These are phyloP conservation scores for Phoma herbarum DNA, from an alignment of 2,329 filamentous ascomycete species.

Conservation along the genomic window DNA sequence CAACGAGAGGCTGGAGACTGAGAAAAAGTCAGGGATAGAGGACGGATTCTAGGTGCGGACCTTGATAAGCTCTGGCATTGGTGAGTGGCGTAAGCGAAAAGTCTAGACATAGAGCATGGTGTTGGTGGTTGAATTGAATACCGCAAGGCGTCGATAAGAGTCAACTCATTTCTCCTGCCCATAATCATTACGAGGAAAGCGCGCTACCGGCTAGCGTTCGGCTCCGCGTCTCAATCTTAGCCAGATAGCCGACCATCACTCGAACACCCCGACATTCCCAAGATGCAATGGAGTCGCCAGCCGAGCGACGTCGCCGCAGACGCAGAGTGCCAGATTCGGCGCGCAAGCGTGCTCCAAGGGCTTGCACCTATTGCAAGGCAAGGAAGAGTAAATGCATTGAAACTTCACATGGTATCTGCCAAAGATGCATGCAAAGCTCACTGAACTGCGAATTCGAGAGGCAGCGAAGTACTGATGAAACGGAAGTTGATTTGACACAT, in stretches of 20 bases:
- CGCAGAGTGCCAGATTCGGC: slow-evolving; percentile 4
- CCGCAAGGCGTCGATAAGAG: neutral
- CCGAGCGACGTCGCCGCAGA: slow-evolving; percentile 9
- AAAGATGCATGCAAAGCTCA: slow-evolving; percentile 6
- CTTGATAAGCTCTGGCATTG: neutral
- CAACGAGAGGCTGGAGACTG: slow-evolving; percentile 57
- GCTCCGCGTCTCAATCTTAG: slow-evolving; percentile 1
- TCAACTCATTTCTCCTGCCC: neutral
- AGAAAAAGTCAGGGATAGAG: slow-evolving; percentile 58
- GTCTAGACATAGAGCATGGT: slow-evolving; percentile 7
- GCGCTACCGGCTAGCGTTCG: slow-evolving; percentile 8
- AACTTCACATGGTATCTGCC: slow-evolving; percentile 6
- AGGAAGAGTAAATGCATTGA: slow-evolving; percentile 16
- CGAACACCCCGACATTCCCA: neutral
- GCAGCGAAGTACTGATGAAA: neutral
- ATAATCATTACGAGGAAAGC: neutral
- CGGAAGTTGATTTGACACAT: neutral
- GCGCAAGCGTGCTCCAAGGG: slow-evolving; percentile 5
- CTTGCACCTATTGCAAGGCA: slow-evolving; percentile 11
- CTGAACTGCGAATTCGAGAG: slow-evolving; percentile 7
- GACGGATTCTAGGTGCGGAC: slow-evolving; percentile 58
- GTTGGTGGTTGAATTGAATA: slow-evolving; percentile 18
- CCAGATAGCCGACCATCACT: slow-evolving; percentile 3
- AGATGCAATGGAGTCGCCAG: slow-evolving; percentile 10
- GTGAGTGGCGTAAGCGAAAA: neutral